phyloP scores from a whole-genome alignment of 2,329 filamentous ascomycete genomes.

The Aspergillus tamarii region DNA sequence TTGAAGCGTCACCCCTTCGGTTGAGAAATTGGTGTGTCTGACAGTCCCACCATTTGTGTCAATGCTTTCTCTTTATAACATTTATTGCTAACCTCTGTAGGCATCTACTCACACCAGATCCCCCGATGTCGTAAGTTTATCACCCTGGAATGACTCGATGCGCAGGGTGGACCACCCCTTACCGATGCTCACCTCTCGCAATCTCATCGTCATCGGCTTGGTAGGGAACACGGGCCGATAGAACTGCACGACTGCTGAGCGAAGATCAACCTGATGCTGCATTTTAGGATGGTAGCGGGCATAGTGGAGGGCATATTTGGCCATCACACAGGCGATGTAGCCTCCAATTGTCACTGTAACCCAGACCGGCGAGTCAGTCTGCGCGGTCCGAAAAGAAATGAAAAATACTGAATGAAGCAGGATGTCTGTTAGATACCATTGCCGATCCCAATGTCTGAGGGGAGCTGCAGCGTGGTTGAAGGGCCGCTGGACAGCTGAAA shows the following conservation, averaged over 20 bases:
- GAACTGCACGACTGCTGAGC: not conserved
- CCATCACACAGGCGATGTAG: not conserved
- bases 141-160: conserved; percentile 4
- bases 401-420: not conserved
- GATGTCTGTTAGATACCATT: not conserved
- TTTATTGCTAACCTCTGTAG: not conserved
- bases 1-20: not conserved
- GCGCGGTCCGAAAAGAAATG: no score
- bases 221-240: conserved; percentile 1
- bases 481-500: not conserved
- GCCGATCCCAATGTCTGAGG: not conserved
- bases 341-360: not conserved
- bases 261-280: not conserved
- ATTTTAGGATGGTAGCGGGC: not conserved
- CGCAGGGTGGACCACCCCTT: not conserved
- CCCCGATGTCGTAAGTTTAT: not conserved
- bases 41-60: not conserved
- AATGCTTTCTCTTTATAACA: not conserved
- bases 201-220: not conserved
- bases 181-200: not conserved
- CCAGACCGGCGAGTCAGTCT: no score
- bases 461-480: not conserved
- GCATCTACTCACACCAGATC: not conserved
- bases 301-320: not conserved
- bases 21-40: not conserved